Evolutionary conservation across 805 yeast genomes (phyloP), one percentile per base, ranked within the genome.

Genomic region (Metschnikowia vanudenii): DNA sequence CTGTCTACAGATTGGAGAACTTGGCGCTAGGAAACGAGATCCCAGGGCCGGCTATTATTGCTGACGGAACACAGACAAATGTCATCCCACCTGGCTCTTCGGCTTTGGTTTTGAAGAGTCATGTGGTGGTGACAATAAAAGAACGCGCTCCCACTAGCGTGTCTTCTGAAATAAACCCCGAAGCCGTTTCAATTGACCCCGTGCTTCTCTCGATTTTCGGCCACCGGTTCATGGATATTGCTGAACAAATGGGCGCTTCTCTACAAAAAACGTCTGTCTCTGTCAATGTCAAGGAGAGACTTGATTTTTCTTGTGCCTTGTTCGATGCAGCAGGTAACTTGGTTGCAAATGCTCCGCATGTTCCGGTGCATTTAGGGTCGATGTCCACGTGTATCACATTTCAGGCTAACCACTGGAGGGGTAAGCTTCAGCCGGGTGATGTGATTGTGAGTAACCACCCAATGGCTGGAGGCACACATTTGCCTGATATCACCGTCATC

Each of bases 401-500:
- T 8, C 77, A 73, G 52, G 62, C 60, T 41, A 62, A 69, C 13
- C 47, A 60, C 28, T 73, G 76, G 73, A 58, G 64, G 18, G 75
- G 73, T 5, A 68, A 68, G 44, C 57, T 67, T 45, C 49, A 62
- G 47, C 64, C 65, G 11, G 76, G 76, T 6, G 77, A 73, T 56
- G 77, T 73, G 5, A 51, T 73, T 18, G 74, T 72, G 5, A 58
- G 73, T 7, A 73, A 73, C 50, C 75, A 71, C 52, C 76, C 76
- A 2, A 55, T 47, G 43, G 75, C 76, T 7, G 71, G 77, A 36
- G 73, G 78, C 18, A 57, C 73, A 33, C 71, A 74, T 63, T 59
- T 74, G 55, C 68, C 75, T 6, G 71, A 70, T 67, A 89, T 91
- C 53, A 91, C 97, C 0, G 95, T 91, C 11, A 83, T 92, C 37